These are phyloP conservation scores for Psilocybe azurescens DNA, from an alignment of 768 basidiomycete species.

Conservation along the genomic window DNA sequence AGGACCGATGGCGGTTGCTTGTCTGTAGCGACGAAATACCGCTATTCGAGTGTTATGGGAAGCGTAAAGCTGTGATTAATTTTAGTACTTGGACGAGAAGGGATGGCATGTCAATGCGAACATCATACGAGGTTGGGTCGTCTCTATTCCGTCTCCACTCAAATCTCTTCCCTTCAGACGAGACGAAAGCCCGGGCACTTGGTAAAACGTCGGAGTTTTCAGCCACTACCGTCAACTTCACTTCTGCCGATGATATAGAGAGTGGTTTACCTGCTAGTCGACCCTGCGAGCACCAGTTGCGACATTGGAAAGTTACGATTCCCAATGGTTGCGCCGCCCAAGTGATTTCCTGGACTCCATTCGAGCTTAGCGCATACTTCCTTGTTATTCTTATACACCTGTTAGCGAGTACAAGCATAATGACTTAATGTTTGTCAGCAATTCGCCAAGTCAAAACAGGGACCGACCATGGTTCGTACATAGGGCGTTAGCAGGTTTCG, in stretches of 20 bases:
- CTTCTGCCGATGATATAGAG: slow-evolving; percentile 14
- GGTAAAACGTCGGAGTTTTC: slow-evolving; percentile 19
- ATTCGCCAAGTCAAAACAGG: slow-evolving; percentile 16
- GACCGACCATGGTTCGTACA: slow-evolving; percentile 55
- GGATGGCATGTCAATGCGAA: slow-evolving; percentile 35
- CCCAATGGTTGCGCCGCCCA: slow-evolving; percentile 62
- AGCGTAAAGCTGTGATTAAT: slow-evolving; percentile 47
- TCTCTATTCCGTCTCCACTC: slow-evolving; percentile 68
- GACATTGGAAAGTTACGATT: slow-evolving; percentile 63
- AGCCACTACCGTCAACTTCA: slow-evolving; percentile 12
- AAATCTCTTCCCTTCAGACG: slow-evolving; percentile 59
- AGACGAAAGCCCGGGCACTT: slow-evolving; percentile 67
- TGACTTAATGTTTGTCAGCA: slow-evolving; percentile 19
- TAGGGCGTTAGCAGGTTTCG: slow-evolving; percentile 41
- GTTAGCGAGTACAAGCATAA: slow-evolving; percentile 8
- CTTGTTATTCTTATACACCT: slow-evolving; percentile 53
- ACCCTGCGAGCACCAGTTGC: slow-evolving; percentile 60
- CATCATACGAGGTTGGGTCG: slow-evolving; percentile 63
- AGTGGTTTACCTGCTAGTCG: slow-evolving; percentile 49
- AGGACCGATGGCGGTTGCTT: slow-evolving; percentile 63
- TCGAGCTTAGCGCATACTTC: slow-evolving; percentile 54
- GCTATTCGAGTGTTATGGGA: slow-evolving; percentile 58
- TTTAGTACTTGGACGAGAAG: slow-evolving; percentile 12
- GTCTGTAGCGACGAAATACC: slow-evolving; percentile 57
- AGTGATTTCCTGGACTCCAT: slow-evolving; percentile 57